phyloP scores from a whole-genome alignment of 2,329 filamentous ascomycete species.

The Penicillium sp. region DNA sequence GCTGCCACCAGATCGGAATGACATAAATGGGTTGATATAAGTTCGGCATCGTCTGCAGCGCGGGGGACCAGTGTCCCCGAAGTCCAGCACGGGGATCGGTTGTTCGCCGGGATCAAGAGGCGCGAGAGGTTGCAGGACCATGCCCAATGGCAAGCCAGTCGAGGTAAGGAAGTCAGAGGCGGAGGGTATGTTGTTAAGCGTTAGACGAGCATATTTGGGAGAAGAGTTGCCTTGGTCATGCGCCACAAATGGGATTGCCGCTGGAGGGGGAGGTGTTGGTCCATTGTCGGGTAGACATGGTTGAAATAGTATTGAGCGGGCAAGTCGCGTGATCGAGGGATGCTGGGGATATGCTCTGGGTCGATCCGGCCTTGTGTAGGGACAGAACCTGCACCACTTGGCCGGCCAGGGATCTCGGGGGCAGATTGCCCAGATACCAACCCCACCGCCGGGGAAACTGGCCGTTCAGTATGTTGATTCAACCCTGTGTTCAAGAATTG shows the following conservation, averaged over 20 bases:
- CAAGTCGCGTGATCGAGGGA: conserved; percentile 79
- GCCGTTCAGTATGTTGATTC: conserved; percentile 37
- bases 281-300: conserved; percentile 92
- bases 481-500: conserved; percentile 60
- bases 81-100: conserved; percentile 88
- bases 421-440: conserved; percentile 22
- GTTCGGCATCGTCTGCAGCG: conserved; percentile 88
- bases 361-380: conserved; percentile 75
- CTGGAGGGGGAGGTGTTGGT: conserved; percentile 85
- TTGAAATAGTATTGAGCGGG: conserved; percentile 80
- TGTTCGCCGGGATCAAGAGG: conserved; percentile 79
- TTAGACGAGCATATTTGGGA: conserved; percentile 87
- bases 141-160: conserved; percentile 80
- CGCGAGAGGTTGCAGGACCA: conserved; percentile 85
- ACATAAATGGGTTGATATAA: conserved; percentile 99
- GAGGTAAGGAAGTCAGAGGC: conserved; percentile 74
- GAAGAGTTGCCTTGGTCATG: conserved; percentile 95
- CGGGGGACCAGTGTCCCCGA: conserved; percentile 85
- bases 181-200: conserved; percentile 87
- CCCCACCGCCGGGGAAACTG: conserved; percentile 31
- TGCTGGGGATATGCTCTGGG: conserved; percentile 87
- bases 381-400: conserved; percentile 54
- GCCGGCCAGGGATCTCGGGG: conserved; percentile 31
- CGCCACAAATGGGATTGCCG: conserved; percentile 85
- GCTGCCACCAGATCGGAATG: conserved; percentile 88